Percentiles rank a stretch among this genome's conserved stretches.
Conservation (phyloP, 306 rosid genomes). For the Dalbergia cultrata region DNA sequence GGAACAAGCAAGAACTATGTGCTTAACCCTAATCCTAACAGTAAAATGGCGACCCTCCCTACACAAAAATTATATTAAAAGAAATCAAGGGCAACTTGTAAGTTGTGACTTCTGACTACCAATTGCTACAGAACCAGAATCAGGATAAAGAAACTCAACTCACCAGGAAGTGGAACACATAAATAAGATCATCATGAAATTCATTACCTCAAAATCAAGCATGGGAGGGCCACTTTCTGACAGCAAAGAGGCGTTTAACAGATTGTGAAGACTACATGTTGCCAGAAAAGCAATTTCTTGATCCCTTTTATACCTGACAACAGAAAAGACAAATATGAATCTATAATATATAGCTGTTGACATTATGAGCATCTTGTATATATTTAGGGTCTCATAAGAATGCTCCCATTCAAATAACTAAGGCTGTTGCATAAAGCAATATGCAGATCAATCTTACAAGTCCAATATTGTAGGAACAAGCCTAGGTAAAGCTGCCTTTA, state of each 20-base stretch:
- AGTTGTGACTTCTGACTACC: slow-evolving; percentile 16
- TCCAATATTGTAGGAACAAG: slow-evolving; percentile 94
- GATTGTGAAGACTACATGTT: slow-evolving; percentile 87
- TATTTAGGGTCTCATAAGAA: slow-evolving; percentile 14
- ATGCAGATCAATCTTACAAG: slow-evolving; percentile 68
- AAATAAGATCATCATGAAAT: slow-evolving; percentile 34
- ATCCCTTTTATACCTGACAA: slow-evolving; percentile 84
- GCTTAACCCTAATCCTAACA: not conserved
- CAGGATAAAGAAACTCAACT: slow-evolving; percentile 30
- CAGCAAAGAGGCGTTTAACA: slow-evolving; percentile 79
- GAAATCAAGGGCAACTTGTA: slow-evolving; percentile 14
- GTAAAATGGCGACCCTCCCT: slow-evolving; percentile 15
- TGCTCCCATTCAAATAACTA: slow-evolving; percentile 33
- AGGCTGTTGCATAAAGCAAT: slow-evolving; percentile 30
- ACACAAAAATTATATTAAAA: slow-evolving; percentile 14
- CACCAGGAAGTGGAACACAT: not conserved
- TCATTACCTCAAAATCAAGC: slow-evolving; percentile 95
- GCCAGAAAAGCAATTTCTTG: slow-evolving; percentile 84
- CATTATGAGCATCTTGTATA: slow-evolving; percentile 41
- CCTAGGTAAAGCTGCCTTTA: slow-evolving; percentile 90
- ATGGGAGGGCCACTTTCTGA: slow-evolving; percentile 96
- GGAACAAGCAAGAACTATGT: not conserved
- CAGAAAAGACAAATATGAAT: slow-evolving; percentile 42
- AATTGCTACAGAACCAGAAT: slow-evolving; percentile 25
- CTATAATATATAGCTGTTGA: slow-evolving; percentile 17